Base-by-base conservation (phyloP, 164 flowering plant genomes). In the Chloranthus sessilifolius region DNA sequence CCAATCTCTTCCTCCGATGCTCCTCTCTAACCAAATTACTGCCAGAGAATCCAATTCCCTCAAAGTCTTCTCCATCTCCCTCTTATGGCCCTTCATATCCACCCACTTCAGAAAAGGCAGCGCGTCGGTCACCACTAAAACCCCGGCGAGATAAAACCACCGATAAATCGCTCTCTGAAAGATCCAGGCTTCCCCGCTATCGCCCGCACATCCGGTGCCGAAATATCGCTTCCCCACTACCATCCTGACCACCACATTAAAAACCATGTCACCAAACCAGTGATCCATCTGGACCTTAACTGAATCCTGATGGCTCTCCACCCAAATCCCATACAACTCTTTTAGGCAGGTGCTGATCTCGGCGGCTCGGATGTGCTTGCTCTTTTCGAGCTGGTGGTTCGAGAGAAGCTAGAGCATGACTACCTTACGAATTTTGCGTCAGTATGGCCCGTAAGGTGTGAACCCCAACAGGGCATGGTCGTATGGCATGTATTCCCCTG, bases 211-310 rank as follows among this genome's bases (percentile, higher is more conserved):
- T n/a, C n/a, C n/a, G n/a, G n/a, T n/a, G 5, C 33, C 33, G 9
- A 30, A 30, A 5, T 9, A 30, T 9, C 33, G 33, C 33, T 9
- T 5, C 33, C 65, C 60, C 5, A 46, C 60, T 16, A 62, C 55
- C 65, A 62, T 55, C 25, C 55, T 55, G 7, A 55, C 55, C 3
- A 55, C 50, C 11, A 55, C 45, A 34, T 55, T 62, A 9, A 55
- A 49, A 3, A 55, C 35, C 25, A 62, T 29, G 1, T 42, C 51
- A 7, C 15, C 54, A 5, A 48, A 35, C 65, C 65, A 55, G 11
- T 31, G 31, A 0, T 54, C 55, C 17, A 62, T 6, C 21, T 55
- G 60, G 5, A 62, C 45, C 14, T n/a, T 12, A 0, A 55, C 30
- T 5, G 49, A 34, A 19, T 41, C 10, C 23, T 36, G 0, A 45